These are phyloP conservation scores for Lithocarpus polystachyus DNA, from an alignment of 306 rosid species.

Conservation along the genomic window DNA sequence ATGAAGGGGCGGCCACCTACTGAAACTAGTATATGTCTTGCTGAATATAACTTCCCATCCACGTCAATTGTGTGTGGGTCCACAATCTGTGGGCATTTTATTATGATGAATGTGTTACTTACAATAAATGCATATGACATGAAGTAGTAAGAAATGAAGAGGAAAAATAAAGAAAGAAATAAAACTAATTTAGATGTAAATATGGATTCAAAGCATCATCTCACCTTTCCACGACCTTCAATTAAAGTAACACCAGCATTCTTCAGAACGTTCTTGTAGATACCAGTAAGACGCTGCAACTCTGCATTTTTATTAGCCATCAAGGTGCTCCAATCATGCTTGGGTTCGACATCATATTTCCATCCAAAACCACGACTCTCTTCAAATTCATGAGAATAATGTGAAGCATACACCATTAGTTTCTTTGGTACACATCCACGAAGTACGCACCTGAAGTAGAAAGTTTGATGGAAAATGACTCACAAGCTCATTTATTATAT, in stretches of 20 bases:
- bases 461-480: neutral
- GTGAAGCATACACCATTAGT: slow-evolving; percentile 74
- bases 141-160: neutral
- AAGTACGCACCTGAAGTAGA: slow-evolving; percentile 71
- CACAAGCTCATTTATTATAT: neutral
- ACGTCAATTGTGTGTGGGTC: slow-evolving; percentile 86
- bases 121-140: neutral
- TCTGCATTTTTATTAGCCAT: slow-evolving; percentile 96
- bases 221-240: slow-evolving; percentile 97
- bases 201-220: slow-evolving; percentile 4
- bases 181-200: neutral
- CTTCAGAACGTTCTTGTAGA: slow-evolving; percentile 70
- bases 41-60: slow-evolving; percentile 81
- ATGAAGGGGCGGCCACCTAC: slow-evolving; percentile 94
- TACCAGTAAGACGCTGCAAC: slow-evolving; percentile 86
- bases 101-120: slow-evolving; percentile 22
- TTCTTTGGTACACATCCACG: slow-evolving; percentile 99
- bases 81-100: slow-evolving; percentile 51
- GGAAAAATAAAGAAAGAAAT: neutral
- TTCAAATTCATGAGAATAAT: slow-evolving; percentile 87
- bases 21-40: slow-evolving; percentile 75
- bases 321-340: slow-evolving; percentile 91
- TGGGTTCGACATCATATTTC: slow-evolving; percentile 81
- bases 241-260: slow-evolving; percentile 66
- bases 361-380: slow-evolving; percentile 95